Conservation (phyloP, 495 filamentous ascomycete genomes). For the Penicillium canariense region DNA sequence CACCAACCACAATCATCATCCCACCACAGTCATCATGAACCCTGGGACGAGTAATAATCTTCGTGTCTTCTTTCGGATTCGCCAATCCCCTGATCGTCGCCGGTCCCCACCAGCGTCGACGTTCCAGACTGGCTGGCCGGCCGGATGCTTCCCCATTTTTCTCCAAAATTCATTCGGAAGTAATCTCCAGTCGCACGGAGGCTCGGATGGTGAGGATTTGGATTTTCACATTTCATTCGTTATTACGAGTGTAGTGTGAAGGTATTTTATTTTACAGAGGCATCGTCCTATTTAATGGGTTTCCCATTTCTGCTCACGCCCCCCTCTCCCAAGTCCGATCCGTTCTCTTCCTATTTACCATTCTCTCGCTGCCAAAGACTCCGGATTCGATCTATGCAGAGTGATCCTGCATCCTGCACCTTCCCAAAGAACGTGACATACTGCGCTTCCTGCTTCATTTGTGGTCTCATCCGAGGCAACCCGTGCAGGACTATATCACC, state of each 20-base stretch:
- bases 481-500: neutral
- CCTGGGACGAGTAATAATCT: no score
- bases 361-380: no score
- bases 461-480: slow-evolving; percentile 7
- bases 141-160: neutral
- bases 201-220: neutral
- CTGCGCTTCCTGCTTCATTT: slow-evolving; percentile 23
- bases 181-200: neutral
- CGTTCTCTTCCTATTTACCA: neutral
- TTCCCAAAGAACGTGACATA: slow-evolving; percentile 2
- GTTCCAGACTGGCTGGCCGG: slow-evolving; percentile 6
- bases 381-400: no score
- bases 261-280: neutral
- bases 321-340: neutral
- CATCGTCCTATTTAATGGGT: neutral
- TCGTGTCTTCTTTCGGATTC: no score
- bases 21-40: no score
- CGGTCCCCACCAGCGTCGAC: neutral
- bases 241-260: neutral
- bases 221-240: neutral
- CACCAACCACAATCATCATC: no score
- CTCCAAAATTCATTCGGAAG: neutral
- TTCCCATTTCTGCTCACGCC: neutral
- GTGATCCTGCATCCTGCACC: neutral
- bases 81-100: neutral